Conservation (phyloP, 73 alveolate genomes). For the Paraurostyla sp. region DNA sequence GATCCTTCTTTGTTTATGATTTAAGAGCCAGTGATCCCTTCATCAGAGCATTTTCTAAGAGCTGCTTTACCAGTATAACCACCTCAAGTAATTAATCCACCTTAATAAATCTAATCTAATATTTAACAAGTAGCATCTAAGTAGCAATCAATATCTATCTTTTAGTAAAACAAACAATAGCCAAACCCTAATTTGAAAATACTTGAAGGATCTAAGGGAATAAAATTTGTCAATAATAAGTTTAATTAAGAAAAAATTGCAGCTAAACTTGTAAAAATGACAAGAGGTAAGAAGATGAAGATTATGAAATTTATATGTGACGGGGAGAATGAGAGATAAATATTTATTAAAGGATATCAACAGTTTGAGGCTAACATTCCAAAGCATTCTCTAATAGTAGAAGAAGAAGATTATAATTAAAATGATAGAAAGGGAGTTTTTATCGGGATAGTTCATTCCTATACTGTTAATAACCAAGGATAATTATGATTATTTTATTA, state of each 20-base stretch:
- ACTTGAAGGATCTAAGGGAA: neutral
- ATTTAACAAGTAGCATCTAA: too few species aligned
- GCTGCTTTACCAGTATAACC: too few species aligned
- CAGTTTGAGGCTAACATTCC: neutral
- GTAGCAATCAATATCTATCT: too few species aligned
- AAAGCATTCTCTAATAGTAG: neutral
- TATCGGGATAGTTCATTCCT: neutral
- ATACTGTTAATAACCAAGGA: neutral
- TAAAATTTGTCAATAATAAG: neutral
- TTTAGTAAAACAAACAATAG: too few species aligned
- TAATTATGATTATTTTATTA: neutral
- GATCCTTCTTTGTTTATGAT: too few species aligned
- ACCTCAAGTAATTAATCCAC: too few species aligned
- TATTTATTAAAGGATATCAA: neutral
- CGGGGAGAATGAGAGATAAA: neutral
- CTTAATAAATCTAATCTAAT: too few species aligned
- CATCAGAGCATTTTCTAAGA: too few species aligned
- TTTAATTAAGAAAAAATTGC: neutral
- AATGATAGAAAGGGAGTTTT: neutral
- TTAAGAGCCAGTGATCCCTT: too few species aligned
- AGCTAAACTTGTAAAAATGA: neutral
- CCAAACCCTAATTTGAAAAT: neutral
- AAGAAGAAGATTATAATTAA: neutral
- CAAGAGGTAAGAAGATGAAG: neutral
- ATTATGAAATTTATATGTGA: neutral